Percentiles rank a stretch among this genome's conserved stretches.
phyloP scores from a whole-genome alignment of 306 rosid genomes.

The Malus domestica region ASM211411v1 NC_041794.1:6444001-6444500 shows the following conservation, averaged over 20 bases:
- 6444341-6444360: neutral
- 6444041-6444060: neutral
- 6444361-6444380: neutral
- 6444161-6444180: conserved; percentile 15
- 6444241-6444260: neutral
- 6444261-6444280: neutral
- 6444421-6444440: neutral
- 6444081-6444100: neutral
- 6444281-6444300: neutral
- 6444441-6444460: neutral
- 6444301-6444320: neutral
- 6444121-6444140: neutral
- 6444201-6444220: neutral
- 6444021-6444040: neutral
- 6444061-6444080: neutral
- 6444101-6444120: neutral
- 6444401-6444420: neutral
- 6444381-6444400: neutral
- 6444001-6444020: neutral
- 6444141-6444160: neutral
- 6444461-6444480: neutral
- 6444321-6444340: neutral
- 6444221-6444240: neutral
- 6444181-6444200: neutral
- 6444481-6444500: neutral